Percentiles rank a stretch among this genome's conserved stretches.
Evolutionary conservation across 768 basidiomycete genomes (phyloP).

Genomic region (Suillus sp.): DNA sequence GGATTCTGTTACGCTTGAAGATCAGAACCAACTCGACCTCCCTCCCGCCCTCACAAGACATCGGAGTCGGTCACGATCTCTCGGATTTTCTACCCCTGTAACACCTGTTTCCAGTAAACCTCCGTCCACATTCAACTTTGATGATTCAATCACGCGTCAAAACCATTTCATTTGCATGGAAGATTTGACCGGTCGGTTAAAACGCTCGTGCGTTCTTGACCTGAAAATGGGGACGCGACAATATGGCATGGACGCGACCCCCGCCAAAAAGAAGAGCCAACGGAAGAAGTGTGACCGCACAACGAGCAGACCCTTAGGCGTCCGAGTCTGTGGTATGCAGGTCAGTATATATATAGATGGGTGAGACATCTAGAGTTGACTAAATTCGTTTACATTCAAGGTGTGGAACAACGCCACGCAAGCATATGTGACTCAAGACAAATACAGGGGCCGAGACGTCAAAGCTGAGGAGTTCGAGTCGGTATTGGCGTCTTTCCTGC

Average conservation of each 20-base stretch:
- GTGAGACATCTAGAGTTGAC: constrained; percentile 3
- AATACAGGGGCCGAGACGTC: constrained; percentile 93
- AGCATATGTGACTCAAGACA: constrained; percentile 91
- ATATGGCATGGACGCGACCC: constrained; percentile 93
- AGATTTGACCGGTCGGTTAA: constrained; percentile 91
- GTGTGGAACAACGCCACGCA: constrained; percentile 90
- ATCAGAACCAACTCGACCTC: constrained; percentile 26
- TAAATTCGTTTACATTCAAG: constrained; percentile 42
- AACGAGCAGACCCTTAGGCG: constrained; percentile 87
- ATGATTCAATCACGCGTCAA: constrained; percentile 71
- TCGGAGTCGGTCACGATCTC: constrained; percentile 46
- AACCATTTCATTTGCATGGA: constrained; percentile 99
- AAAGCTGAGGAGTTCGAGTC: constrained; percentile 82
- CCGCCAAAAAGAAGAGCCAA: constrained; percentile 96
- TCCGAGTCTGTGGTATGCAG: constrained; percentile 98
- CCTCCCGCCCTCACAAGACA: constrained; percentile 34
- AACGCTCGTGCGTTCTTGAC: constrained; percentile 93
- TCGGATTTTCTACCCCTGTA: constrained; percentile 29
- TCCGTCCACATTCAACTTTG: constrained; percentile 39
- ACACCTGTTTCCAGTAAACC: constrained; percentile 32
- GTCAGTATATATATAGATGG: constrained; percentile 47
- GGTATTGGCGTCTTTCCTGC: constrained; percentile 80
- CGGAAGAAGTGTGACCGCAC: constrained; percentile 97
- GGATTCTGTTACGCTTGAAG: constrained; percentile 37
- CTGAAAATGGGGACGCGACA: constrained; percentile 99